Percentiles rank a stretch among this genome's conserved stretches.
These are phyloP conservation scores for Aureobasidium sp. DNA, from an alignment of 2,329 filamentous ascomycete species.

Conservation along the genomic window DNA sequence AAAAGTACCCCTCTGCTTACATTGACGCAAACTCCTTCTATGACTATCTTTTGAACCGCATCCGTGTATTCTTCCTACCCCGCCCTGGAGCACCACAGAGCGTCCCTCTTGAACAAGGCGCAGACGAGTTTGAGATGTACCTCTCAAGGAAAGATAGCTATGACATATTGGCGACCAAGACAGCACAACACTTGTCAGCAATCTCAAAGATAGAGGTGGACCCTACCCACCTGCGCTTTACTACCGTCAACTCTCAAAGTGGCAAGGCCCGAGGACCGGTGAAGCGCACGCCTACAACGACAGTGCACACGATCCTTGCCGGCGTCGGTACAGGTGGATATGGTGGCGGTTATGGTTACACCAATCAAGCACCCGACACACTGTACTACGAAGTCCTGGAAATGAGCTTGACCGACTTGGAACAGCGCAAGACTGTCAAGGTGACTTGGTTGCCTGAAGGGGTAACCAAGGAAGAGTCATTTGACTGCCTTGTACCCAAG, in stretches of 20 bases:
- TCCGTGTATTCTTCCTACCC: conserved; percentile 69
- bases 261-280: conserved; percentile 71
- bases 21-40: conserved; percentile 78
- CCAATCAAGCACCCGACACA: conserved; percentile 53
- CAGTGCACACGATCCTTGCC: conserved; percentile 69
- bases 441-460: conserved; percentile 82
- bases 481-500: conserved; percentile 81
- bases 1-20: conserved; percentile 29
- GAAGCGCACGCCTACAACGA: conserved; percentile 63
- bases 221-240: conserved; percentile 83
- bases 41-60: conserved; percentile 82
- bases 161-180: conserved; percentile 74
- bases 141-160: conserved; percentile 86
- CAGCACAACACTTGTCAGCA: conserved; percentile 60
- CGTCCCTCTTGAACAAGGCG: conserved; percentile 26
- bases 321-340: conserved; percentile 49
- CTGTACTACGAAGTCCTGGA: conserved; percentile 91
- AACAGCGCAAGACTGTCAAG: conserved; percentile 83
- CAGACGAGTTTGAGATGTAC: conserved; percentile 65
- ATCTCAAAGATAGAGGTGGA: conserved; percentile 46
- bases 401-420: conserved; percentile 85
- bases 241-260: conserved; percentile 68
- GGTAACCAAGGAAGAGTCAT: conserved; percentile 79
- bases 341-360: conserved; percentile 58
- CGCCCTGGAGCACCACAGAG: conserved; percentile 36